Base-by-base conservation (phyloP, 148 eudicot genomes). In the Rhododendron ovatum region DNA sequence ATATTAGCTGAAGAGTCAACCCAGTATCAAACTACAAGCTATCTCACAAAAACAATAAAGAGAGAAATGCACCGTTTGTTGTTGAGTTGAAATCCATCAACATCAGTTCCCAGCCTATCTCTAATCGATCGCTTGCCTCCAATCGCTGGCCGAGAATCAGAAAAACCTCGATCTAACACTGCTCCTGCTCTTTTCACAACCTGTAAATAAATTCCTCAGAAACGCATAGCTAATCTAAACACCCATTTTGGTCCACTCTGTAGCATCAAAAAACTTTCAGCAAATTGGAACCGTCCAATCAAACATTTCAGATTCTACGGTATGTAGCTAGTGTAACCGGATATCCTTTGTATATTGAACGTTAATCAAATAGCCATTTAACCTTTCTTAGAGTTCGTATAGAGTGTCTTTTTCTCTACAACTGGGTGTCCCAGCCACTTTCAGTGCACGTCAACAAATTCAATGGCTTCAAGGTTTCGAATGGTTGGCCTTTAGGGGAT, bases 181-280 rank as follows among this genome's bases (percentile, higher is more conserved):
- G 88, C 84, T 61, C 93, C 93, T 33, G 86, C 88, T 86, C 93
- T 95, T 90, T 93, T 93, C 74, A 96, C 96, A 84, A 94, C 99
- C 98, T 94, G 86, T 75, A 82, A 75, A 81, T 83, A 81, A 37
- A 78, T 47, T n/a, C 83, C 80, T 79, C 35, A n/a, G n/a, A 82
- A 80, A 76, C 59, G 30, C 75, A 74, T 53, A 11, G 45, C 8
- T 33, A 48, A 20, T 59, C 13, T 17, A 53, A 83, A 47, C 50
- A 79, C 7, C 18, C 67, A 48, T 6, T 7, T 80, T 26, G 4
- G 43, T 28, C 41, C 45, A 55, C 39, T 59, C 51, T 20, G 28
- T 67, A 69, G 4, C 28, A 48, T 65, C 22, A 43, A 79, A 24
- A 14, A 8, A 61, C 85, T 82, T 28, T 17, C 11, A 84, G 39